These are phyloP conservation scores for Mycena venus DNA, from an alignment of 768 basidiomycete genomes.

Conservation along the genomic window DNA sequence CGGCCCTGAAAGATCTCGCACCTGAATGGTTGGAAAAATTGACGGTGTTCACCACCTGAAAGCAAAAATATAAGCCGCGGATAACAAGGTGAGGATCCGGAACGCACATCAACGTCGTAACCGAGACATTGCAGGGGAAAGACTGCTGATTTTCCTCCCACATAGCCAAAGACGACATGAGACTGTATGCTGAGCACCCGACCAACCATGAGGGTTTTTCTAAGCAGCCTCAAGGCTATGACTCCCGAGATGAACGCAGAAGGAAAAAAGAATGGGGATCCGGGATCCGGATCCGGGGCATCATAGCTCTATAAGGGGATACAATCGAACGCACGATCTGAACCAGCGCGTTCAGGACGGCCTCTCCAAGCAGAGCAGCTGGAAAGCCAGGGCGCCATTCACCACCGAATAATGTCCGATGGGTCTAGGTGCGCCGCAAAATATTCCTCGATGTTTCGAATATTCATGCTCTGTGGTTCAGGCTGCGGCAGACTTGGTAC, in stretches of 20 bases:
- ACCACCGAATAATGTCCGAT: conserved; percentile 60
- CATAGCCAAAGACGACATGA: conserved; percentile 95
- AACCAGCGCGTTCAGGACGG: conserved; percentile 19
- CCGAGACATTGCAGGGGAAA: conserved; percentile 89
- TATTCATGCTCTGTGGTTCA: conserved; percentile 43
- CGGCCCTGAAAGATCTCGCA: conserved; percentile 44
- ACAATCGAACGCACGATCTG: neutral
- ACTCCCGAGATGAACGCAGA: neutral
- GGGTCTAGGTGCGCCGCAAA: conserved; percentile 68
- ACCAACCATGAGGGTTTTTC: conserved; percentile 38
- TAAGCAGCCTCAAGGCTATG: neutral
- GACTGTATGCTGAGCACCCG: conserved; percentile 93
- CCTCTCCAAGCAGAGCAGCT: too few relatives aligned
- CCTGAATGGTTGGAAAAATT: conserved; percentile 97
- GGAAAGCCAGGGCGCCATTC: neutral
- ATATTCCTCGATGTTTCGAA: neutral
- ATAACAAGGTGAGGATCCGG: conserved; percentile 20
- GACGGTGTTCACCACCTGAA: conserved; percentile 93
- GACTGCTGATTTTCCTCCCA: conserved; percentile 86
- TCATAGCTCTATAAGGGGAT: conserved; percentile 2
- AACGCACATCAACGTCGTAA: conserved; percentile 92
- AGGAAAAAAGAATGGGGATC: neutral
- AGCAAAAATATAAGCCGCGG: conserved; percentile 27
- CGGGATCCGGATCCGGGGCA: neutral
- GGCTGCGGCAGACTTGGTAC: conserved; percentile 88